Base-by-base conservation (phyloP, 2,329 filamentous ascomycete genomes). In the Pleoardoris graminearum region DNA sequence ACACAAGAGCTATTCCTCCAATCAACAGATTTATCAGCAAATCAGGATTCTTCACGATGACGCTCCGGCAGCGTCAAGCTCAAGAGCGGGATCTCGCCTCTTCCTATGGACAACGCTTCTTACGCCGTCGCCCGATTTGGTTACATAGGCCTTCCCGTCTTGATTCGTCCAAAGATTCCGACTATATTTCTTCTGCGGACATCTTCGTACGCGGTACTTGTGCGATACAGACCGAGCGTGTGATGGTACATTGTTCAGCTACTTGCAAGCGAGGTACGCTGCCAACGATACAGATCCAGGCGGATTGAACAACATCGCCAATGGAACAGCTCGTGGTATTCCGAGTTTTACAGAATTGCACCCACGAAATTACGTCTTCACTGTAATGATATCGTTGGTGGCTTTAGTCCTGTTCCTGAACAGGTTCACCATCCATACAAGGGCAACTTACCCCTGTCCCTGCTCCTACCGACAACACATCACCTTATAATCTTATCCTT, bases 1-100 rank as follows among this genome's bases (percentile, higher is more conserved):
- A 14, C n/a, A 36, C 32, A 46, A 27, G 22, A 7, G 14, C 19
- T n/a, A 23, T 46, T 45, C 43, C 32, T 46, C 43, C 32, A 37
- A 46, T 19, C 32, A 46, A 16, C 22, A 12, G 32, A 30, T 36
- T 37, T 46, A n/a, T 27, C 32, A 46, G 43, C 32, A 23, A 46
- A 14, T 16, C n/a, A 27, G 14, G 30, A 36, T 19, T 16, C 29
- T 16, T 12, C 22, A 10, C 25, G 21, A 17, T 25, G 43, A 22
- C 22, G 7, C 14, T 22, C 43, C 43, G 32, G 7, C 32, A 22
- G 43, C 32, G 21, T 27, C 32, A 27, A 36, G 43, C 43, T 30
- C 23, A 46, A 33, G 43, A 45, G 33, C 23, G 19, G 19, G 32
- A 5, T 27, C 12, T 23, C 32, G 43, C 43, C 32, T 37, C 7